A percentile compares a stretch with the other conserved stretches of the same genome.
These are phyloP conservation scores for Tylopilus cervinicoccineus DNA, from an alignment of 768 basidiomycete species.

Conservation along the genomic window DNA sequence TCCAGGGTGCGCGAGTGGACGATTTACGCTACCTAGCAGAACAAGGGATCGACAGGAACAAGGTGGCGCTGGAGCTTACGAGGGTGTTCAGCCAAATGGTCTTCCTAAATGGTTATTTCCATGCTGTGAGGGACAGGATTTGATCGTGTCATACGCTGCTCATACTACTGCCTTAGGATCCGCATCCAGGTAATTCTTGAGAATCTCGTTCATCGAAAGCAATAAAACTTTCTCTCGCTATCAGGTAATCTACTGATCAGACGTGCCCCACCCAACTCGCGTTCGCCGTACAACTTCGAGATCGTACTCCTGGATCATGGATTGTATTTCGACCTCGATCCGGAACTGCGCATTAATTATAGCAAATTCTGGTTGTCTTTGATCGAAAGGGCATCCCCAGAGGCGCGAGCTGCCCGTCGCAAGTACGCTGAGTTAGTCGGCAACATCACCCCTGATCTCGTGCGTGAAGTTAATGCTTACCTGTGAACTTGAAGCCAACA, in stretches of 20 bases:
- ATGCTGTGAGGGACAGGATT: conserved; percentile 52
- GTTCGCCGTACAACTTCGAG: conserved; percentile 92
- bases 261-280: conserved; percentile 54
- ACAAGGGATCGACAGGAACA: conserved; percentile 86
- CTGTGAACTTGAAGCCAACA: neutral
- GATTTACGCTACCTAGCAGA: conserved; percentile 79
- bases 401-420: conserved; percentile 62
- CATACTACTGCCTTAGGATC: conserved; percentile 51
- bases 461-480: conserved; percentile 33
- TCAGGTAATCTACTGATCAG: conserved; percentile 89
- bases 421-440: conserved; percentile 91
- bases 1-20: conserved; percentile 84
- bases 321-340: conserved; percentile 86
- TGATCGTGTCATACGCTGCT: conserved; percentile 7
- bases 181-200: conserved; percentile 64
- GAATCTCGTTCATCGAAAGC: conserved; percentile 1
- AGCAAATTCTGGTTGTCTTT: conserved; percentile 89
- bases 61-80: conserved; percentile 85
- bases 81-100: conserved; percentile 95
- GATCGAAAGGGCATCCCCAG: conserved; percentile 65
- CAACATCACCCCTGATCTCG: conserved; percentile 84
- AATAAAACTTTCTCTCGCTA: neutral
- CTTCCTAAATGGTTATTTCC: conserved; percentile 89
- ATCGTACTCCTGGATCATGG: conserved; percentile 94
- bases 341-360: conserved; percentile 76